Base-by-base conservation (phyloP, 805 yeast genomes). In the Zygotorulaspora sp. region DNA sequence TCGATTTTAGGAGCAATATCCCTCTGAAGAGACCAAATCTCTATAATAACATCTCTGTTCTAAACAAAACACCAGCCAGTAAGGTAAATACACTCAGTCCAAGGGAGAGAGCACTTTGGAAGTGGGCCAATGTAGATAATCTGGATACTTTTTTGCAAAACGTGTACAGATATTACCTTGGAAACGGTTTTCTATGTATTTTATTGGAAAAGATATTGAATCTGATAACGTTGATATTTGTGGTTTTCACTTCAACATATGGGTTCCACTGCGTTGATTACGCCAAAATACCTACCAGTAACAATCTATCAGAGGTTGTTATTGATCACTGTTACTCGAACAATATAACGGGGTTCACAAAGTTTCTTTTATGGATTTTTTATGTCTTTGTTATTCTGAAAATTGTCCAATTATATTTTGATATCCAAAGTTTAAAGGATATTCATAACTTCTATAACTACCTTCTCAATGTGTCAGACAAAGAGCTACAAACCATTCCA, bases 91-190 rank as follows among this genome's bases (percentile, higher is more conserved):
- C 71, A 1, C 53, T 78, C 18, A 75, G 78, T 35, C 76, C 84
- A 1, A 68, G 68, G 42, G 96, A 89, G 55, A 67, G 87, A 33
- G 95, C 97, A 0, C 66, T 84, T 12, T 92, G 97, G 87, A 73
- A 86, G 43, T 92, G 98, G 97, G 95, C 97, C 1, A 92, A 92
- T 53, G 86, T 92, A 16, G 86, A 84, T 49, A 92, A 92, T 59
- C 71, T 92, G 58, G 99, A 92, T 63, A 74, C 77, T 31, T 92
- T 90, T 52, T 67, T 92, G 13, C 78, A 77, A 36, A 95, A 90
- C 49, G 75, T 89, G 8, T 92, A 92, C 61, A 71, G 72, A 35
- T 92, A 88, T 57, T 92, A 84, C 58, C 66, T 82, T 18, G 95
- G 94, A 2, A 85, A 81, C 56, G 99, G 99, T 0, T 72, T 81